Base-by-base conservation (phyloP, 768 basidiomycete species). In the Termitomyces sp. region DNA sequence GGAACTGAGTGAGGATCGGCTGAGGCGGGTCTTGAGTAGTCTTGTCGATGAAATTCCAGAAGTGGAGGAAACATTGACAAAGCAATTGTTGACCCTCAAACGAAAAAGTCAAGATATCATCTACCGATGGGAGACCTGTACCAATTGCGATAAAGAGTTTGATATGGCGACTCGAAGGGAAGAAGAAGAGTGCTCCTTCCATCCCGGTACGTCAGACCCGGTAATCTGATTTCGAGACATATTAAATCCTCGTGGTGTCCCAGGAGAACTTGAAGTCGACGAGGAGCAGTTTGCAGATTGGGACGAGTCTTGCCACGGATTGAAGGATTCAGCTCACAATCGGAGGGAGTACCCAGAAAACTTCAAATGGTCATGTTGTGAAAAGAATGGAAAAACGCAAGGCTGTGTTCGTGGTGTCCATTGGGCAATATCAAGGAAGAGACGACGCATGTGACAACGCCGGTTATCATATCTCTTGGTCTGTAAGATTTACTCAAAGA, bases 311-410 rank as follows among this genome's bases (percentile, higher is more conserved):
- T 70, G 66, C 51, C 79, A 80, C 55, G 80, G 81, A 2, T 75
- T 75, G 2, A 78, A 75, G 72, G 77, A 82, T 63, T 72, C 75
- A 5, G 33, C 63, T 18, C 61, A 66, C 35, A 79, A 77, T 64
- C 73, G 74, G 53, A 60, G 62, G 54, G 62, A 73, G 16, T 79
- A 67, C 57, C 80, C 81, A 1, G 75, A 82, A 57, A 75, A 75
- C 51, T 83, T 82, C 60, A 66, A 52, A 3, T 84, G 82, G 82
- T 73, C 68, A 3, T 84, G 81, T 60, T 83, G 83, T 60, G 70
- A 76, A n/a, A 61, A 65, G 45, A 63, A 73, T 48, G 78, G 75
- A 5, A 62, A 53, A 20, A 60, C 64, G 7, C 65, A 68, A 24
- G 79, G 79, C 8, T 82, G 80, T 58, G 73, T 76, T 20, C 66